These are phyloP conservation scores for Cercospora zeae-maydis DNA, from an alignment of 2,329 filamentous ascomycete genomes.

Conservation along the genomic window DNA sequence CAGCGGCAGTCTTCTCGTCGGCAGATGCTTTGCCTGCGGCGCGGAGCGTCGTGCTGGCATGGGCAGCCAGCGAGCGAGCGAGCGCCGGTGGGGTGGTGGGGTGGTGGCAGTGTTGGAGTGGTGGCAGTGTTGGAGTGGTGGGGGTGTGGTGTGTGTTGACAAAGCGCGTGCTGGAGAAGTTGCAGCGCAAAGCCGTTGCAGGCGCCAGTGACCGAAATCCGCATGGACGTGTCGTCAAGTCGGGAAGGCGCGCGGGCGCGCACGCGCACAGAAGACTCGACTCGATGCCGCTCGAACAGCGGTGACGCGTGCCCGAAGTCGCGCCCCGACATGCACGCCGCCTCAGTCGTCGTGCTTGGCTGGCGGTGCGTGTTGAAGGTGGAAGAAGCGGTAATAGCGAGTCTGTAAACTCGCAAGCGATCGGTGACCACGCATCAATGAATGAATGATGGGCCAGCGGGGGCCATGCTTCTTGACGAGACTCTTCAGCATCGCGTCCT, in stretches of 20 bases:
- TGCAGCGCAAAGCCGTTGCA: background rate
- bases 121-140: background rate
- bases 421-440: background rate
- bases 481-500: background rate
- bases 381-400: too few relatives aligned
- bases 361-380: too few relatives aligned
- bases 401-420: too few relatives aligned
- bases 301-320: too few relatives aligned
- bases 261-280: too few relatives aligned
- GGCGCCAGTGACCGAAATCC: background rate
- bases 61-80: background rate
- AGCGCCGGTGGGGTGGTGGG: too few relatives aligned
- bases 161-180: background rate
- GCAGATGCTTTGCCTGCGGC: conserved; percentile 14
- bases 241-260: background rate
- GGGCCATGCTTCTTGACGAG: background rate
- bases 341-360: too few relatives aligned
- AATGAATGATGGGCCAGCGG: background rate
- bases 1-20: conserved; percentile 29
- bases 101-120: background rate
- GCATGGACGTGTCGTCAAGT: background rate
- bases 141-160: too few relatives aligned
- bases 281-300: background rate
- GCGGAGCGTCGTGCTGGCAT: conserved; percentile 11
- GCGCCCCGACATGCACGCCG: too few relatives aligned